Conservation (phyloP, 345 rosid species). For the Acer yangbiense region DNA sequence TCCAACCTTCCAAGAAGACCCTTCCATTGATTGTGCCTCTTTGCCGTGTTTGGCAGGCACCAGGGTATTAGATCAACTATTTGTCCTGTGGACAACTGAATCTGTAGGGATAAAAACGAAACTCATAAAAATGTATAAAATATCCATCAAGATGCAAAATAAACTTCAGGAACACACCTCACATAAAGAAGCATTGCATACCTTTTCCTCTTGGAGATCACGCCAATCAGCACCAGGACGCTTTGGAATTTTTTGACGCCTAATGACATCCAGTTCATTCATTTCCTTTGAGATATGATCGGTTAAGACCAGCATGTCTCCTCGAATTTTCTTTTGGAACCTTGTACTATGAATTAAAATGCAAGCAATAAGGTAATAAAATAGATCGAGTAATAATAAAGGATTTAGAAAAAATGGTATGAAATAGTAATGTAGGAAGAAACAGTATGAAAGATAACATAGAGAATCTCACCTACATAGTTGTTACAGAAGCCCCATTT, state of each 20-base stretch:
- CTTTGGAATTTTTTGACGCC: conserved; percentile 75
- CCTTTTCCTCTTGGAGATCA: conserved; percentile 73
- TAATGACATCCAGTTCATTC: conserved; percentile 68
- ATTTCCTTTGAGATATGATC: conserved; percentile 84
- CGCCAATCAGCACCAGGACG: conserved; percentile 97
- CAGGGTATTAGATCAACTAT: conserved; percentile 68
- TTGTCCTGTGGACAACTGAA: conserved; percentile 63
- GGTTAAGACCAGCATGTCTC: conserved; percentile 44
- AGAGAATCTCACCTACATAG: conserved; percentile 46
- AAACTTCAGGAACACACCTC: background rate
- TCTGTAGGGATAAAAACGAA: conserved; percentile 37
- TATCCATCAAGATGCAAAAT: background rate
- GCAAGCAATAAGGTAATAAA: background rate
- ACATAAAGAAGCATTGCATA: conserved; percentile 9
- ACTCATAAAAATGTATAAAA: background rate
- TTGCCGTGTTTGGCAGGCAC: conserved; percentile 82
- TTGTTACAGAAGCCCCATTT: conserved; percentile 61
- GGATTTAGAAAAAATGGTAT: too few relatives aligned
- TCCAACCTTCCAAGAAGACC: conserved; percentile 88
- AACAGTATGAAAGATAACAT: background rate
- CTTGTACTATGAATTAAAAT: conserved; percentile 49
- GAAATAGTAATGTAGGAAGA: background rate
- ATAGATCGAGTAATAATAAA: too few relatives aligned
- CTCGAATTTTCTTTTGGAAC: conserved; percentile 78
- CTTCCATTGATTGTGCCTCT: conserved; percentile 83